Evolutionary conservation across 2,329 filamentous ascomycete genomes (phyloP), one percentile per base, ranked within the genome.

Genomic region (Paraphaeosphaeria sporulosa): DNA sequence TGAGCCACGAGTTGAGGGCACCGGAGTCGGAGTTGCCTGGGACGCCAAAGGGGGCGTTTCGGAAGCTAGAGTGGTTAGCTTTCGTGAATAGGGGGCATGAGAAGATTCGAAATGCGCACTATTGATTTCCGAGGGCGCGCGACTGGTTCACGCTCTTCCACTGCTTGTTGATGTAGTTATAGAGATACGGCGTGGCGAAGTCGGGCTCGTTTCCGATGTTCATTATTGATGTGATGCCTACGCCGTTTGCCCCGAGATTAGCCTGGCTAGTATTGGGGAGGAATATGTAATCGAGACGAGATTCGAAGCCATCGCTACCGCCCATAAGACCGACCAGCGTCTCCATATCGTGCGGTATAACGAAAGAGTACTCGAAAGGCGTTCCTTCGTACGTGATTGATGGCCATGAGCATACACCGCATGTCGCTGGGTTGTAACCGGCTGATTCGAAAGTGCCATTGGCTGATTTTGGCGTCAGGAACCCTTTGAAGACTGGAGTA

Each of bases 111-210:
- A 19, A 34, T 54, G 30, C 62, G 36, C 64, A 80, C 64, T 76
- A 79, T 51, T 70, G 62, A 32, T 77, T 67, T 1, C 72, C 67
- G 6, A 64, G 59, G 1, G 61, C 62, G 17, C 77, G 67, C 1
- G 71, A 74, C 48, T 71, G 69, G 30, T 73, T 69, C 2, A 78
- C 78, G 21, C 72, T 78, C 60, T 77, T 78, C 69, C 72, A 77
- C 57, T 79, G 65, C 57, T 76, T 77, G 49, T 68, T 75, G 73
- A 79, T 69, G 74, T 78, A 68, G 73, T 74, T 36, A 68, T 70
- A 71, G 1, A 92, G 81, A 66, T 76, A 92, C 0, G 89, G 89
- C 0, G 87, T 86, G 2, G 84, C 85, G 78, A 91, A 91, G 73
- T 82, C 83, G 25, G 88, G 88, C 73, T 91, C 86, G 72, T 90